Conservation (phyloP, 2,329 filamentous ascomycete genomes). For the Elsinoe perseae region DNA sequence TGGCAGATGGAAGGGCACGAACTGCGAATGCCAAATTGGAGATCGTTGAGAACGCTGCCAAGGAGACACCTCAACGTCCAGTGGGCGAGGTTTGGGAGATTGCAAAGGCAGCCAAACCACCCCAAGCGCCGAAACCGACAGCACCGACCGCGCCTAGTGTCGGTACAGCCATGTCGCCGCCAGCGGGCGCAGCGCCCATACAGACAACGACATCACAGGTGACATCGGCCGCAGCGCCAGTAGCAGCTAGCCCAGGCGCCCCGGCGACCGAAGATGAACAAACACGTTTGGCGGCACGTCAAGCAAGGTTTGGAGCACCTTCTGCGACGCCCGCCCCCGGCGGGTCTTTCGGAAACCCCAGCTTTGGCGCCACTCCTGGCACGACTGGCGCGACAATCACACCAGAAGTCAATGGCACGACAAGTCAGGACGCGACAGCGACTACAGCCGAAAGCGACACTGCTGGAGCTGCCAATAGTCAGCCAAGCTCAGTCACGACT, state of each 20-base stretch:
- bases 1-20: conserved; percentile 62
- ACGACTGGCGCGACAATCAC: conserved; percentile 19
- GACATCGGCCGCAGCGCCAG: conserved; percentile 1
- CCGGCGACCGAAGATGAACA: conserved; percentile 15
- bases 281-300: conserved; percentile 22
- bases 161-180: conserved; percentile 13
- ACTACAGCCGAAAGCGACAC: conserved; percentile 9
- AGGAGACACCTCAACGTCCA: conserved; percentile 75
- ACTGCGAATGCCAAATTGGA: conserved; percentile 62
- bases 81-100: conserved; percentile 82
- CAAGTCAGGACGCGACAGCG: not conserved
- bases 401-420: conserved; percentile 15
- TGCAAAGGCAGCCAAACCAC: conserved; percentile 53
- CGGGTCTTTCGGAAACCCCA: conserved; percentile 22
- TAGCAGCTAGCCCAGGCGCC: not conserved
- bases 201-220: not conserved
- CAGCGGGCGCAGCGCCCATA: not conserved
- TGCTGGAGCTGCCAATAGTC: conserved; percentile 17
- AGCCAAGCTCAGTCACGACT: conserved; percentile 14
- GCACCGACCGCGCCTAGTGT: conserved; percentile 21
- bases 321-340: conserved; percentile 8
- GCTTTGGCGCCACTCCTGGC: conserved; percentile 14
- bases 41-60: conserved; percentile 71
- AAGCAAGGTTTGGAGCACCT: conserved; percentile 23
- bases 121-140: conserved; percentile 21